Evolutionary conservation across 129 eudicot species (phyloP).

Genomic region (Glebionis coronaria): DNA sequence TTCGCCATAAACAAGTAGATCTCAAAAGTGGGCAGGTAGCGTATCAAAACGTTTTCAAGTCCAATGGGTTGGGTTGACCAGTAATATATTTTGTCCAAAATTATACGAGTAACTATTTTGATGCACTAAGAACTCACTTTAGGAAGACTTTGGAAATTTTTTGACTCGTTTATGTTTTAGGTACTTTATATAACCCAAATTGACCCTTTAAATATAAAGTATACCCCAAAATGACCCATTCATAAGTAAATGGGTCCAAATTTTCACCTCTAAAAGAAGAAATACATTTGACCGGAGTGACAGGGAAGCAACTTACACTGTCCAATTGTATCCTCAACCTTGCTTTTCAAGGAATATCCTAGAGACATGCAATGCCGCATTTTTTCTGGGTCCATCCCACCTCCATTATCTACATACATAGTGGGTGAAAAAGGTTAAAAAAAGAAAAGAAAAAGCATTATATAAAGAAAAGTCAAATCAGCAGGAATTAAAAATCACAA

Average conservation of each 20-base stretch:
- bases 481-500: neutral
- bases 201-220: neutral
- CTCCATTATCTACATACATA: constrained; percentile 72
- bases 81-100: neutral
- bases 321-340: constrained; percentile 81
- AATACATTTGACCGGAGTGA: constrained; percentile 4
- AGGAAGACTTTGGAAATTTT: too few species aligned
- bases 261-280: neutral
- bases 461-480: neutral
- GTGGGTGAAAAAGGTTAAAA: constrained; percentile 8
- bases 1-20: neutral
- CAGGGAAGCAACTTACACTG: constrained; percentile 53
- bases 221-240: constrained; percentile 6
- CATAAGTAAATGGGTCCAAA: constrained; percentile 2
- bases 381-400: constrained; percentile 94
- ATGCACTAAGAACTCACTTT: too few species aligned
- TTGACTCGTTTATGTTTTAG: neutral
- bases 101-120: neutral
- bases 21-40: neutral
- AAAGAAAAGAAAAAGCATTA: neutral
- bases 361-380: constrained; percentile 98
- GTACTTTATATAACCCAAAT: neutral
- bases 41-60: neutral
- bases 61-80: neutral
- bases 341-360: constrained; percentile 93